Conservation (phyloP, 78 protist species). For the Cavenderia fasciculata region DNA sequence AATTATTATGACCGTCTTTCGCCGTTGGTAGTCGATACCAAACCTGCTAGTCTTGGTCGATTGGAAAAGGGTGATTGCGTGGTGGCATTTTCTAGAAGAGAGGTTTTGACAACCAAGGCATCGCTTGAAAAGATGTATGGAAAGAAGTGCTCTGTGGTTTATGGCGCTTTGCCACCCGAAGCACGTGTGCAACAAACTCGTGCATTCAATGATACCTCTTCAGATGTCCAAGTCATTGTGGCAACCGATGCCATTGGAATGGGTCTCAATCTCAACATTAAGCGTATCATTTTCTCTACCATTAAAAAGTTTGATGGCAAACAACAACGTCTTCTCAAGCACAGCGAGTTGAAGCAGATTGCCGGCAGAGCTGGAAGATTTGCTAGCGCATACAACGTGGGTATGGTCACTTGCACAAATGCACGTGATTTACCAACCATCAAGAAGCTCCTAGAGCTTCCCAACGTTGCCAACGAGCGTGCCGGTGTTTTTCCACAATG, state of each 20-base stretch:
- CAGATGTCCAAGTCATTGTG: conserved; percentile 73
- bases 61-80: conserved; percentile 86
- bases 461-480: conserved; percentile 12
- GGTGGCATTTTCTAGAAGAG: conserved; percentile 76
- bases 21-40: neutral
- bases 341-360: conserved; percentile 80
- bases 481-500: conserved; percentile 32
- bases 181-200: conserved; percentile 74
- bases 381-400: conserved; percentile 1
- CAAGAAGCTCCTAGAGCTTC: neutral
- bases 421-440: neutral
- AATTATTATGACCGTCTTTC: conserved; percentile 73
- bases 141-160: conserved; percentile 58
- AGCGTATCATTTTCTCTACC: conserved; percentile 70
- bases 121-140: conserved; percentile 37
- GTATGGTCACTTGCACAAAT: conserved; percentile 1
- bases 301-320: conserved; percentile 85
- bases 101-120: conserved; percentile 45
- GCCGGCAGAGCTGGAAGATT: conserved; percentile 87
- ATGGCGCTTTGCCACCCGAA: conserved; percentile 86
- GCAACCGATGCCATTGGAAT: conserved; percentile 93
- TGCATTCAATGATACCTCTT: conserved; percentile 52
- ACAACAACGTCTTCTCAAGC: neutral
- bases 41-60: neutral
- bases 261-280: conserved; percentile 91